phyloP scores from a whole-genome alignment of 495 filamentous ascomycete species.

The Penicillium fimorum region DNA sequence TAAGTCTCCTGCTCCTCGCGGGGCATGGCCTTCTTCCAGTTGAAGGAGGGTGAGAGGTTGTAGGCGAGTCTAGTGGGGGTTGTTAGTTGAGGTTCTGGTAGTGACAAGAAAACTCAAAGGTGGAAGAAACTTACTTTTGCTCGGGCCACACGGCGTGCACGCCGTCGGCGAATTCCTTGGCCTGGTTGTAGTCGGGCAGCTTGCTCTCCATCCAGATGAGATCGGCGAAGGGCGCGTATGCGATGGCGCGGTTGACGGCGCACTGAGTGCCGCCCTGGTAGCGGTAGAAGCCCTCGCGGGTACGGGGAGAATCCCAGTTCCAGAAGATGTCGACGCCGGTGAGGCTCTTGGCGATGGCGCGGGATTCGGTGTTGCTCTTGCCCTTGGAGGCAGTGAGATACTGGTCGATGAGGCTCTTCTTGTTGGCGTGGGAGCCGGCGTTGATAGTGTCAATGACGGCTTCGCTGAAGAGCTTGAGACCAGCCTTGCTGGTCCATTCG shows the following conservation, averaged over 20 bases:
- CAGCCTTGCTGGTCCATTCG: constrained; percentile 77
- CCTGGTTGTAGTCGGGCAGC: constrained; percentile 87
- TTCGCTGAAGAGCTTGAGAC: constrained; percentile 86
- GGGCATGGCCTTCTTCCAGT: constrained; percentile 98
- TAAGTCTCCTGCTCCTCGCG: constrained; percentile 94
- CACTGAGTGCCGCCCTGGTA: constrained; percentile 89
- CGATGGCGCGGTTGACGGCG: constrained; percentile 84
- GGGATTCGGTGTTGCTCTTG: constrained; percentile 81
- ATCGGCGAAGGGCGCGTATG: constrained; percentile 92
- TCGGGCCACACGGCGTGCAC: constrained; percentile 95
- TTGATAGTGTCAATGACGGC: constrained; percentile 83
- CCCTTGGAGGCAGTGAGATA: constrained; percentile 68
- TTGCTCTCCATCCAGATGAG: constrained; percentile 99
- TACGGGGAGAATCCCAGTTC: constrained; percentile 90
- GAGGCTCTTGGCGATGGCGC: constrained; percentile 77
- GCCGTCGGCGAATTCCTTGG: constrained; percentile 89
- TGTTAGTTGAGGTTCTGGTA: constrained; percentile 8
- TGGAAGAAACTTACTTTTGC: constrained; percentile 70
- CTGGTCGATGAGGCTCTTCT: constrained; percentile 60
- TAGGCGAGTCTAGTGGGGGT: constrained; percentile 68
- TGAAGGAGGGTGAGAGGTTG: constrained; percentile 98
- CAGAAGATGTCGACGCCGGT: constrained; percentile 82
- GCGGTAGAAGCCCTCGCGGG: constrained; percentile 91
- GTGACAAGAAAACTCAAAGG: neutral
- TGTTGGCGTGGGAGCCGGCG: constrained; percentile 60